A percentile compares a stretch with the other conserved stretches of the same genome.
These are phyloP conservation scores for Lavandula angustifolia DNA, from an alignment of 257 asterid species.

Conservation along the genomic window DNA sequence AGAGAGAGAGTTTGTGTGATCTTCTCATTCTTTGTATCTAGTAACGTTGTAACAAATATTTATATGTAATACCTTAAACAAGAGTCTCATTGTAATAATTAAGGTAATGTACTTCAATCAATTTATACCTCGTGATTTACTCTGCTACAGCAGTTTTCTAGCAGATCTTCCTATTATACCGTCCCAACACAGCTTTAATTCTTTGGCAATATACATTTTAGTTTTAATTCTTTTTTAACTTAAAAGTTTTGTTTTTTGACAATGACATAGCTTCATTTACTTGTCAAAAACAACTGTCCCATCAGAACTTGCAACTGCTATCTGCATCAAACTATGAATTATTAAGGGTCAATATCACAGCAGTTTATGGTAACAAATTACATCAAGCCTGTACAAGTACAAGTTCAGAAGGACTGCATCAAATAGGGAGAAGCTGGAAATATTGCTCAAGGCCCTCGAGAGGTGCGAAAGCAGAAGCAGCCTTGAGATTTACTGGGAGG, in stretches of 20 bases:
- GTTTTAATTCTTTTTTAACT: no score
- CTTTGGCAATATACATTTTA: no score
- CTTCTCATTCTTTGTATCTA: conserved; percentile 34
- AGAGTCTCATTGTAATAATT: no score
- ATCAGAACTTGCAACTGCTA: not conserved
- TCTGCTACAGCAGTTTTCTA: no score
- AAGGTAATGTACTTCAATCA: no score
- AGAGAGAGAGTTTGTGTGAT: conserved; percentile 7
- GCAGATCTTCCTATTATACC: no score
- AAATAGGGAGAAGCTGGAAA: not conserved
- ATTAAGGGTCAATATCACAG: conserved; percentile 10
- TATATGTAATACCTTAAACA: no score
- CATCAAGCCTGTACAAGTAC: conserved; percentile 15
- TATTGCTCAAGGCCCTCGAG: conserved; percentile 40
- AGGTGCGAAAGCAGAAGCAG: conserved; percentile 60
- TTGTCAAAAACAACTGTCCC: not conserved
- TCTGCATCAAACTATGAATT: conserved; percentile 2
- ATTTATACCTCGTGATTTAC: no score
- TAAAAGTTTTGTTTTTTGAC: no score
- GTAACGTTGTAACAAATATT: conserved; percentile 5
- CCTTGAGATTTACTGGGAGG: conserved; percentile 59
- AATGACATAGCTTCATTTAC: not conserved
- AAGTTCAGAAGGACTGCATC: not conserved
- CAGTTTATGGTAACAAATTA: not conserved
- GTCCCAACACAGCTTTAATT: no score